A percentile compares a stretch with the other conserved stretches of the same genome.
Conservation (phyloP, 1,284 basidiomycete genomes). For the Ceratobasidium sp. region DNA sequence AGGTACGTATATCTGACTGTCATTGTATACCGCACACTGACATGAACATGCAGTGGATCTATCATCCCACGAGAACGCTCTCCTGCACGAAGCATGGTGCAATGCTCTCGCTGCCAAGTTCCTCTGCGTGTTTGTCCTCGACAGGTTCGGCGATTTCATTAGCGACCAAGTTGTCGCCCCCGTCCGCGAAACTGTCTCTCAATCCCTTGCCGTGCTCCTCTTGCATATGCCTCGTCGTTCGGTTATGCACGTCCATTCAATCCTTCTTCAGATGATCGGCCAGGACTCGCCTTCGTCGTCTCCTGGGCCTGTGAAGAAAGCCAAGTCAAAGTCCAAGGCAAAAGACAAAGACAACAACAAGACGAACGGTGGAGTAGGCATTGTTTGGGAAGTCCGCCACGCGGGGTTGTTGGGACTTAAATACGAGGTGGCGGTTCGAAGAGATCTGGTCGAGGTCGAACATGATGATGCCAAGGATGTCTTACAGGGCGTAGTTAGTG, state of each 20-base stretch:
- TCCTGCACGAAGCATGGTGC: slow-evolving; percentile 87
- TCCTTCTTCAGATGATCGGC: slow-evolving; percentile 93
- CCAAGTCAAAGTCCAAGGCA: slow-evolving; percentile 58
- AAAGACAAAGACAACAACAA: slow-evolving; percentile 56
- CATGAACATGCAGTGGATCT: too few species aligned
- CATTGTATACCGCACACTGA: too few species aligned
- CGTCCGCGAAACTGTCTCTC: slow-evolving; percentile 95
- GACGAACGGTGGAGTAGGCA: slow-evolving; percentile 66
- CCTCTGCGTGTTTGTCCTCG: slow-evolving; percentile 92
- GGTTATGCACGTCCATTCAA: slow-evolving; percentile 83
- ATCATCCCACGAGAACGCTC: slow-evolving; percentile 70
- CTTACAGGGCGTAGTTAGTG: slow-evolving; percentile 85
- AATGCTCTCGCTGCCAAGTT: slow-evolving; percentile 90
- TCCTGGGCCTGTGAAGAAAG: slow-evolving; percentile 54
- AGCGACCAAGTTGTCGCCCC: slow-evolving; percentile 98
- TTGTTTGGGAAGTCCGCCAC: slow-evolving; percentile 95
- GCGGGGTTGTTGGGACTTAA: slow-evolving; percentile 97
- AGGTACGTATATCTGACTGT: slow-evolving; percentile 65
- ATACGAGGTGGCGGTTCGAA: slow-evolving; percentile 95
- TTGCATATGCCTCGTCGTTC: slow-evolving; percentile 86
- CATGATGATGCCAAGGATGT: slow-evolving; percentile 65
- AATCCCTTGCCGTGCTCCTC: slow-evolving; percentile 92
- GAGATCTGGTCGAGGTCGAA: slow-evolving; percentile 77
- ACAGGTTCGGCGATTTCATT: slow-evolving; percentile 97
- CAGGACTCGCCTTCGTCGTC: slow-evolving; percentile 75